Base-by-base conservation (phyloP, 75 land plant genomes). In the Ceratopteris richardii region DNA sequence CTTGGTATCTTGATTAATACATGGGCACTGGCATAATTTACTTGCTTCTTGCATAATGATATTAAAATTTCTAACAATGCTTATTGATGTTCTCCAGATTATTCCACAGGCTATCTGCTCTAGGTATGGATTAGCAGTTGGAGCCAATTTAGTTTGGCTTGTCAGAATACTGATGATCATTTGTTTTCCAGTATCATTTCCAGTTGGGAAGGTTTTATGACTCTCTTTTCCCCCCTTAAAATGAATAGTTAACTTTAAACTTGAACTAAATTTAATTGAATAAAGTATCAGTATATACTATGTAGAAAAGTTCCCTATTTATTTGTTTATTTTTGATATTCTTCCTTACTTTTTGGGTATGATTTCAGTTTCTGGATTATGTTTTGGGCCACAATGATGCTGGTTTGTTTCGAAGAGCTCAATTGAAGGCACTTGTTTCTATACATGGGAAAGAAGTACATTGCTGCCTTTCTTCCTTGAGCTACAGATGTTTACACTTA, bases 61-160 rank as follows among this genome's bases (percentile, higher is more conserved):
- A n/a, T n/a, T n/a, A n/a, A n/a, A n/a, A n/a, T n/a, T n/a, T n/a
- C n/a, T n/a, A n/a, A n/a, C n/a, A n/a, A 33, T 33, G 37, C 7
- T 33, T 33, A 33, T 33, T 33, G 3, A 4, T 46, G 13, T 18
- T 46, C 42, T 66, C 11, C 73, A 75, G 73, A 67, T 77, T 25
- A 67, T 75, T 28, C 80, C 80, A 53, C 79, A 77, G 59, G 80
- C 79, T 22, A 75, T 77, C 11, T 77, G 80, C 42, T 63, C 80
- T 31, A 33, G 80, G 39, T 75, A 68, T 55, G 73, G 79, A 36
- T 68, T 77, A 21, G 78, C 79, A 18, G 59, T 77, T 31, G 79
- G 80, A 51, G 79, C 79, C 9, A 77, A 77, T 54, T 57, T 77
- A 42, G 67, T 77, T 23, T 75, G 80, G 79, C 72, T 77, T 62